phyloP scores from a whole-genome alignment of 1,139 yeast species.

The Geotrichum candidum region DNA sequence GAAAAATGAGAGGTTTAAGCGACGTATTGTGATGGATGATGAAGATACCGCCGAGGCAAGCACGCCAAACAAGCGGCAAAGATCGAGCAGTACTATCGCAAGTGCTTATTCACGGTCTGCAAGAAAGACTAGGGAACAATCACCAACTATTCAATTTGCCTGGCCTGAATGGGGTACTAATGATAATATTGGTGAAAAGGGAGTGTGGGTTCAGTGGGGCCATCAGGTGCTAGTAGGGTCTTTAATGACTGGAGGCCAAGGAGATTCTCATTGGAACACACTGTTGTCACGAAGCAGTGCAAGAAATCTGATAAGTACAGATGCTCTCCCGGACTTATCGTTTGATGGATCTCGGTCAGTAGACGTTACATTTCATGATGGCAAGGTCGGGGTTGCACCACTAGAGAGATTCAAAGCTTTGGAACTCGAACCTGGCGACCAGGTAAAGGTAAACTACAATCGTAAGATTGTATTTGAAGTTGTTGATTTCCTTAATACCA shows the following conservation, averaged over 20 bases:
- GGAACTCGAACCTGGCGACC: slow-evolving; percentile 8
- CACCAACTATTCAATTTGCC: neutral
- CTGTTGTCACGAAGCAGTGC: neutral
- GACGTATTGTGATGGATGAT: slow-evolving; percentile 7
- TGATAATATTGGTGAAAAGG: neutral
- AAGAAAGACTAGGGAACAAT: neutral
- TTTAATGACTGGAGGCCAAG: neutral
- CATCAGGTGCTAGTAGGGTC: neutral
- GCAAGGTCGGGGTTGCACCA: neutral
- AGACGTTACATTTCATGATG: neutral
- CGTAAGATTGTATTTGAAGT: slow-evolving; percentile 5
- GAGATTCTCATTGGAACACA: neutral
- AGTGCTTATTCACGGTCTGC: neutral
- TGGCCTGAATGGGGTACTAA: slow-evolving; percentile 6
- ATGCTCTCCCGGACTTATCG: neutral
- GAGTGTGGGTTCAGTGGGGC: slow-evolving; percentile 8
- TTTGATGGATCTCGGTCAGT: neutral
- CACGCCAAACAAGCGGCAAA: neutral
- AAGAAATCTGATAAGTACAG: neutral
- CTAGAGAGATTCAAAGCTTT: neutral
- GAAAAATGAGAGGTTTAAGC: neutral
- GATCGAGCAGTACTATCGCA: neutral
- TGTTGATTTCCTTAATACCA: neutral
- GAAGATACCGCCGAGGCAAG: slow-evolving; percentile 3
- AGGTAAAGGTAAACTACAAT: slow-evolving; percentile 7